Evolutionary conservation across 148 eudicot species (phyloP), one percentile per base, ranked within the genome.

Genomic region (Diospyros lotus): DNA sequence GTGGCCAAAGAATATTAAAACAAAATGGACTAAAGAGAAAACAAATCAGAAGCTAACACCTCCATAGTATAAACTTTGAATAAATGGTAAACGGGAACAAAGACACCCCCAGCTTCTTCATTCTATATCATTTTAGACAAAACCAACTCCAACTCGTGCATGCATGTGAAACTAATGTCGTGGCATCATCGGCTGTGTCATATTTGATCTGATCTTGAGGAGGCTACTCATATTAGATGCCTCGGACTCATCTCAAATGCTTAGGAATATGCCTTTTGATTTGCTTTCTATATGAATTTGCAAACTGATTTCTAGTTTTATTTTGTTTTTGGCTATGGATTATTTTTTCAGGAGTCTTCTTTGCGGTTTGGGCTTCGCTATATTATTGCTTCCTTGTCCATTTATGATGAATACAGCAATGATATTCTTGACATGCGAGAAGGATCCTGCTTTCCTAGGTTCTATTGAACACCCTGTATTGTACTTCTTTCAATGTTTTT

Each of bases 401-500:
- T 92, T 28, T 95, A 82, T 73, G 98, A 95, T 39, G 98, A 95
- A 68, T 95, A 95, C 87, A 90, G 91, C 83, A 95, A 95, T 61
- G 98, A 95, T 76, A 66, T 90, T 53, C 92, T 92, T 66, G 93
- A 92, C 85, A 86, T 92, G 96, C 87, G 88, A 1, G 97, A 90
- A 87, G 97, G 98, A 43, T 82, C 98, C 68, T 95, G 98, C 85
- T 89, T 92, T 80, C 97, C 94, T 41, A 89, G 91, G 98, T 95
- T 68, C 18, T 60, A 18, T n/a, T 44, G 43, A n/a, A 10, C 51
- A 18, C 54, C 38, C 54, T 38, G 0, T 28, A 28, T 28, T 28
- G 28, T 28, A 28, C 28, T 28, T 28, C 28, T 28, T 28, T 28
- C 28, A 28, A 28, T 28, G 28, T 28, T 28, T 28, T 10, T 41